phyloP scores from a whole-genome alignment of 2,329 filamentous ascomycete species.

The Fonsecaea multimorphosa region DNA sequence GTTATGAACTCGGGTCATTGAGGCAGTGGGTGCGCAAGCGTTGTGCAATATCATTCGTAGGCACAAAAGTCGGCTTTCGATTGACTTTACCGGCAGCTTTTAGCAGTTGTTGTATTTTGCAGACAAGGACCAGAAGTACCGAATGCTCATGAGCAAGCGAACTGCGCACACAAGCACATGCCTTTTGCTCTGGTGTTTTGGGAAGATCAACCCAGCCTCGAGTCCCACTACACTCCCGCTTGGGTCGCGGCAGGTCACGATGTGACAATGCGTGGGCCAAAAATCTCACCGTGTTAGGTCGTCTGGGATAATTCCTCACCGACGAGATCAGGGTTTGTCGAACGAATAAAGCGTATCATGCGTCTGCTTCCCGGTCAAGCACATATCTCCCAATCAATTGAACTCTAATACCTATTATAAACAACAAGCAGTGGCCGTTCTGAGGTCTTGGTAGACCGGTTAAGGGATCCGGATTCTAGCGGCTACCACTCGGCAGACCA shows the following conservation, averaged over 20 bases:
- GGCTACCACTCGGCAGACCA: background rate
- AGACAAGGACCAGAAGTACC: background rate
- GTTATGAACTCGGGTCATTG: background rate
- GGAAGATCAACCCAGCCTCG: background rate
- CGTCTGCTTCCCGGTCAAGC: background rate
- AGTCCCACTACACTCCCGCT: background rate
- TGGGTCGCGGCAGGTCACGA: background rate
- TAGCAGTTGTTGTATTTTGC: background rate
- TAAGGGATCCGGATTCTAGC: background rate
- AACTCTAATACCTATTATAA: too few relatives aligned
- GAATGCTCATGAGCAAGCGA: background rate
- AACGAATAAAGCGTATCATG: background rate
- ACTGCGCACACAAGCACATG: background rate
- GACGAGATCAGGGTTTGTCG: background rate
- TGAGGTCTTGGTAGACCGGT: background rate
- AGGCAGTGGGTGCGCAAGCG: background rate
- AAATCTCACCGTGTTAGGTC: background rate
- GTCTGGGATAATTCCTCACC: background rate
- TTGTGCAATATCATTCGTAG: background rate
- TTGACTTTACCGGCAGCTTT: background rate
- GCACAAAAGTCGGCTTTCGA: background rate
- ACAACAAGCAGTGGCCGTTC: background rate
- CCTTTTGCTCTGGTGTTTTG: too few relatives aligned
- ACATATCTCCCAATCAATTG: background rate
- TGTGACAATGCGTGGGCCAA: background rate